Conservation (phyloP, 306 rosid species). For the Oemleria cerasiformis region DNA sequence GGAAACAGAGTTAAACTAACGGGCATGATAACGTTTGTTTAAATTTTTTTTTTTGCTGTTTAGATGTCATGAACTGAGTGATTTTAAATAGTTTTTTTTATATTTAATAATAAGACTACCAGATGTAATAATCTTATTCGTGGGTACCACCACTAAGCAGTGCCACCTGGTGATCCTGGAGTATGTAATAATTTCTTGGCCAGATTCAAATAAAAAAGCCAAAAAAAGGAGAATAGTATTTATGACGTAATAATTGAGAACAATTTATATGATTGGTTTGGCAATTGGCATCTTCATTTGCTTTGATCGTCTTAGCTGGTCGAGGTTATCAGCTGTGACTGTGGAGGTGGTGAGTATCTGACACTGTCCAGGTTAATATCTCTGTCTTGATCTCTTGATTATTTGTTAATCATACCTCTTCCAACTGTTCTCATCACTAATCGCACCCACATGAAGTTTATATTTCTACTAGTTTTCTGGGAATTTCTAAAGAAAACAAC, state of each 20-base stretch:
- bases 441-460: neutral
- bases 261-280: neutral
- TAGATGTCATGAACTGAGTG: too few species aligned
- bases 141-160: too few species aligned
- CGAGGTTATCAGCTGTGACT: constrained; percentile 7
- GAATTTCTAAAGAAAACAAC: neutral
- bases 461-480: neutral
- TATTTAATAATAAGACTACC: too few species aligned
- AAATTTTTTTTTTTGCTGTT: too few species aligned
- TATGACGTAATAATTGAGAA: neutral
- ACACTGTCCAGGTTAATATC: constrained; percentile 27
- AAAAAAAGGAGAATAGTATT: neutral
- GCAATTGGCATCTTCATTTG: neutral
- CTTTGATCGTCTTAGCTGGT: neutral
- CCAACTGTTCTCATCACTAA: neutral
- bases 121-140: too few species aligned
- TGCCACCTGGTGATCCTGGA: too few species aligned
- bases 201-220: neutral
- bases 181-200: too few species aligned
- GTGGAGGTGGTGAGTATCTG: neutral
- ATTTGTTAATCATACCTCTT: constrained; percentile 4
- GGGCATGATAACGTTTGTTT: too few species aligned
- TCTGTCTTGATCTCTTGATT: constrained; percentile 5
- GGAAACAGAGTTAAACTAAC: too few species aligned
- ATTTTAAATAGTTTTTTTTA: too few species aligned